Percentiles rank a stretch among this genome's conserved stretches.
Evolutionary conservation across 2,329 filamentous ascomycete species (phyloP).

Genomic region (Akanthomyces uredinophilus): DNA sequence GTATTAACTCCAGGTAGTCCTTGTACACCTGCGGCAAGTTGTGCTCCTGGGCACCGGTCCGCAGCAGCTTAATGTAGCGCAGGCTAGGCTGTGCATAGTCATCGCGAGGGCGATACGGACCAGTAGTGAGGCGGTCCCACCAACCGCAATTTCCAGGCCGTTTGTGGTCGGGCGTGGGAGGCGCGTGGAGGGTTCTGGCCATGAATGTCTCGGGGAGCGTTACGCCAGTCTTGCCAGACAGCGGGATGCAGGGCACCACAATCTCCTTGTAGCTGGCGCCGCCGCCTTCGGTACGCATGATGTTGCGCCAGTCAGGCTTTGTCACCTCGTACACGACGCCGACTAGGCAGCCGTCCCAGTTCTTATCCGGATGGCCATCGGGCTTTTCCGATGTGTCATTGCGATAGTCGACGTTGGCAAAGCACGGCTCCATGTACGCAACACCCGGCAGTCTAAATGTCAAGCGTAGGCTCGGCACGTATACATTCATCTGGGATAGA

Average conservation of each 20-base stretch:
- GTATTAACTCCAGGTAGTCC: conserved; percentile 62
- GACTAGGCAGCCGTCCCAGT: conserved; percentile 76
- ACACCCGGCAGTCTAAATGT: conserved; percentile 83
- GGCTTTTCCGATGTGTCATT: conserved; percentile 19
- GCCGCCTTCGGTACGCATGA: conserved; percentile 87
- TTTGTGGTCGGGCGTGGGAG: conserved; percentile 39
- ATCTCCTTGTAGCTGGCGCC: conserved; percentile 82
- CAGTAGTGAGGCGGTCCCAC: conserved; percentile 42
- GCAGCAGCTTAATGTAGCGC: conserved; percentile 78
- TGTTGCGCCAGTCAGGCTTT: conserved; percentile 70
- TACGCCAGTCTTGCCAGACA: conserved; percentile 41
- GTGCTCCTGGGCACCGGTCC: conserved; percentile 73
- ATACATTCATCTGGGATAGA: conserved; percentile 73
- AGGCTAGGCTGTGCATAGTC: conserved; percentile 76
- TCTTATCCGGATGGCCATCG: conserved; percentile 11
- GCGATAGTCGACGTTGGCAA: conserved; percentile 71
- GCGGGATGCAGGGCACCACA: conserved; percentile 68
- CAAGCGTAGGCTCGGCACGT: conserved; percentile 70
- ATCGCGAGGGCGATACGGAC: conserved; percentile 54
- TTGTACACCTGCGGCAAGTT: conserved; percentile 74
- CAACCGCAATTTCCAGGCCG: conserved; percentile 33
- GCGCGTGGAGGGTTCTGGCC: conserved; percentile 79
- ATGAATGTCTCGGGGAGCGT: conserved; percentile 61
- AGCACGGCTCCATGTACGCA: conserved; percentile 86
- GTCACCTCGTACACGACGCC: conserved; percentile 97